Evolutionary conservation across 148 eudicot species (phyloP), one percentile per base, ranked within the genome.

Genomic region (Nyssa sinensis): DNA sequence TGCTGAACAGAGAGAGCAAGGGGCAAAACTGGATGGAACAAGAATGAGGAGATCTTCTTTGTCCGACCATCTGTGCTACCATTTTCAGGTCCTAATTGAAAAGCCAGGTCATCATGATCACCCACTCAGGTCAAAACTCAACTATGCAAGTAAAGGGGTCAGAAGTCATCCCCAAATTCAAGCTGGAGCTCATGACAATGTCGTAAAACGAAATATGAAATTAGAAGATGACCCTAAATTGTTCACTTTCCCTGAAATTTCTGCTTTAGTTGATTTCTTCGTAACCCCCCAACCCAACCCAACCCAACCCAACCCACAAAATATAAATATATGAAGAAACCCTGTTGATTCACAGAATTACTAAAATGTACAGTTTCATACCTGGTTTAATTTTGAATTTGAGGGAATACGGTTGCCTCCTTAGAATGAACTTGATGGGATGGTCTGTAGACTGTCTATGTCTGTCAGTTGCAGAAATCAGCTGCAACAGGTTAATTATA

Each of bases 331-430:
- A 44, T 44, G 51, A 3, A 44, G 3, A 44, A 44, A 44, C 51
- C 51, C 51, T 0, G 35, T 32, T 3, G 24, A 33, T 27, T 39
- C 17, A 14, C 33, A 6, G 31, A 30, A 41, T 53, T 34, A 27
- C 24, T 33, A 21, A 2, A 51, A 25, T 25, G 5, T 23, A 27
- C 10, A 44, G 44, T 4, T 37, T n/a, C 6, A 28, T 87, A 92
- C 98, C 98, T 81, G 97, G 91, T 80, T 94, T 92, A 41, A 94
- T 94, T 77, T 94, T 94, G 78, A 94, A 94, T 72, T 88, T 94
- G 0, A 91, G 90, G 75, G 86, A 72, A 85, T 85, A 86, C 13
- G 91, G 98, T 69, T 87, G 93, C 78, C 93, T 82, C 85, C 98
- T 88, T 41, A 84, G 67, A 73, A 86, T 94, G 82, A 94, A 94